Base-by-base conservation (phyloP, 441 rosid genomes). In the Hura crepitans region DNA sequence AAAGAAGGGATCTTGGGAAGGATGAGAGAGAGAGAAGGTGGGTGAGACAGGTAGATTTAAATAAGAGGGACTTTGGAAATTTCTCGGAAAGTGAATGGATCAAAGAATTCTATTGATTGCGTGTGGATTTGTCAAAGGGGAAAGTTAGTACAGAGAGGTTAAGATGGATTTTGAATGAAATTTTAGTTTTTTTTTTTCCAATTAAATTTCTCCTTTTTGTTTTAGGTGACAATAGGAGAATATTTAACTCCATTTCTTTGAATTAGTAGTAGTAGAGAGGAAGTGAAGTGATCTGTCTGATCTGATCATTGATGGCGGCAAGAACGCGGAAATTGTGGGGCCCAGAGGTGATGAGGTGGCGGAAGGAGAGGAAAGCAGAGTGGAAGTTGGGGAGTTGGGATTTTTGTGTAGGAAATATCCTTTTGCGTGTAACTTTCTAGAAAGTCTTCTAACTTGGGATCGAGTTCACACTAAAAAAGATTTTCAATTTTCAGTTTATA, bases 41-140 rank as follows among this genome's bases (percentile, higher is more conserved):
- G 78, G 56, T 23, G 69, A 58, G 77, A 50, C 57, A 63, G 59
- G 12, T 43, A 68, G 75, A 14, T 37, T 61, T 72, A 77, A 74
- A 72, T 71, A 73, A 77, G 49, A 11, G 43, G 1, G 20, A 67
- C 42, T 51, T 3, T 2, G 64, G 87, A 84, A 87, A 77, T 80
- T 86, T 81, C 91, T 2, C 2, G 72, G 94, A 84, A 85, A 35
- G 73, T 39, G 60, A 49, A 56, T 3, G 51, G 62, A 28, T 6
- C 13, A 30, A 28, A 55, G 3, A 53, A 54, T 5, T 45, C 27
- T 12, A 28, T 23, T 31, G 71, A 37, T 82, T 62, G 86, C 87
- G 90, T 88, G 97, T 85, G 61, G 79, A 79, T 75, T 79, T 83
- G 90, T 81, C 86, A 83, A 88, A 74, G 74, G 37, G 7, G 64